Evolutionary conservation across 306 rosid genomes (phyloP).

Genomic region (Mimosa pudica): DNA sequence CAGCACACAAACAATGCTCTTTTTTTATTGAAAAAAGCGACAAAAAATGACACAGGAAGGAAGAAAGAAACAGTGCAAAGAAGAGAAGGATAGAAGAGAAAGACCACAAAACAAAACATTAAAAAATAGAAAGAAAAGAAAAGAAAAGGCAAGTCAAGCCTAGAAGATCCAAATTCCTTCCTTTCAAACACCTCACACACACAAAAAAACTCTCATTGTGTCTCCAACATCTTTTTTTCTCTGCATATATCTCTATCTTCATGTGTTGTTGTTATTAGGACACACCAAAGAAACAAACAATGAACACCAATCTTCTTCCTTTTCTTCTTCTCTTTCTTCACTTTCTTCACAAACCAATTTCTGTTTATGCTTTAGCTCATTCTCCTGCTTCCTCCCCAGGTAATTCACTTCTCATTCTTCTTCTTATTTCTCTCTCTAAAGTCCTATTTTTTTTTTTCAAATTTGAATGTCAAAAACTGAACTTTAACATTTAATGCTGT

Average conservation of each 20-base stretch:
- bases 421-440: neutral
- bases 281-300: conserved; percentile 18
- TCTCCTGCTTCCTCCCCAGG: conserved; percentile 59
- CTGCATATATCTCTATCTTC: conserved; percentile 25
- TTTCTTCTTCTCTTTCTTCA: conserved; percentile 18
- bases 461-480: conserved; percentile 31
- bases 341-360: conserved; percentile 37
- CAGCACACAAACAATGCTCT: neutral
- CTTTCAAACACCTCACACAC: conserved; percentile 19
- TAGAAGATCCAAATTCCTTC: conserved; percentile 31
- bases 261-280: conserved; percentile 33
- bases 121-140: neutral
- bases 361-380: conserved; percentile 39
- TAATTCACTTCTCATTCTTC: conserved; percentile 23
- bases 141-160: conserved; percentile 20
- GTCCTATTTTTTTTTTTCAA: conserved; percentile 24
- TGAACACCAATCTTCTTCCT: conserved; percentile 52
- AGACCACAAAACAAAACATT: neutral
- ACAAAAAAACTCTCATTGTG: neutral
- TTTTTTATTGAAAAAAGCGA: neutral
- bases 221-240: neutral
- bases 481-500: conserved; percentile 34
- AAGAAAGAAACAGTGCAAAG: neutral
- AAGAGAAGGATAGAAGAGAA: neutral
- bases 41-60: neutral